Percentiles rank a stretch among this genome's conserved stretches.
Evolutionary conservation across 768 basidiomycete genomes (phyloP).

Genomic region (Amanita thiersii): DNA sequence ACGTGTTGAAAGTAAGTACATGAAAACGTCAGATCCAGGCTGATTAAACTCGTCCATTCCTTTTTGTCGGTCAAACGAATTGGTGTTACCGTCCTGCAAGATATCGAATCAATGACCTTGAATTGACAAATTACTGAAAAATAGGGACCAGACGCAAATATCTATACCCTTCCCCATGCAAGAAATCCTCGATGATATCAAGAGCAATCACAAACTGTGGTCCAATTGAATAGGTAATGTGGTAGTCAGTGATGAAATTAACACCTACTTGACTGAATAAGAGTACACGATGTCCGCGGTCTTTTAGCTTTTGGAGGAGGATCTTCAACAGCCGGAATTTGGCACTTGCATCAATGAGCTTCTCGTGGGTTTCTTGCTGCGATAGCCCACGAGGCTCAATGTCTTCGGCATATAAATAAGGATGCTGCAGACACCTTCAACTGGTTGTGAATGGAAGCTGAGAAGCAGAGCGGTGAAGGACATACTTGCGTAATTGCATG

Average conservation of each 20-base stretch:
- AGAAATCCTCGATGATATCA: slow-evolving; percentile 83
- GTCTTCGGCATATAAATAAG: slow-evolving; percentile 73
- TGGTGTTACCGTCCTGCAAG: slow-evolving; percentile 80
- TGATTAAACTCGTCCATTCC: slow-evolving; percentile 94
- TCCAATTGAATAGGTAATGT: slow-evolving; percentile 3
- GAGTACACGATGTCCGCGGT: slow-evolving; percentile 81
- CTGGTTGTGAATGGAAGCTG: slow-evolving; percentile 2
- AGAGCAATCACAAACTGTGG: slow-evolving; percentile 80
- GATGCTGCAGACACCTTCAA: slow-evolving; percentile 80
- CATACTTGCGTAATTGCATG: slow-evolving; percentile 84
- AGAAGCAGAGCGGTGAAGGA: slow-evolving; percentile 5
- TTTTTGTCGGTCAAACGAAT: slow-evolving; percentile 80
- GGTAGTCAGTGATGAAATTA: background rate
- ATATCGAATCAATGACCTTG: slow-evolving; percentile 1
- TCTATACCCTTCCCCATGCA: slow-evolving; percentile 71
- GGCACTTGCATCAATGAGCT: slow-evolving; percentile 76
- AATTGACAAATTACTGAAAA: slow-evolving; percentile 4
- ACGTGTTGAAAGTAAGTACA: slow-evolving; percentile 87
- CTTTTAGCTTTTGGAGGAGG: slow-evolving; percentile 76
- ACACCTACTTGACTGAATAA: slow-evolving; percentile 78
- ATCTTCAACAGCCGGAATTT: slow-evolving; percentile 74
- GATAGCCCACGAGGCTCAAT: slow-evolving; percentile 68
- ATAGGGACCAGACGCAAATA: slow-evolving; percentile 65
- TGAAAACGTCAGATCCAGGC: slow-evolving; percentile 78
- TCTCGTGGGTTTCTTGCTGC: slow-evolving; percentile 58